Evolutionary conservation across 1,284 basidiomycete species (phyloP), one percentile per base, ranked within the genome.

Genomic region (Hemileia vastatrix): DNA sequence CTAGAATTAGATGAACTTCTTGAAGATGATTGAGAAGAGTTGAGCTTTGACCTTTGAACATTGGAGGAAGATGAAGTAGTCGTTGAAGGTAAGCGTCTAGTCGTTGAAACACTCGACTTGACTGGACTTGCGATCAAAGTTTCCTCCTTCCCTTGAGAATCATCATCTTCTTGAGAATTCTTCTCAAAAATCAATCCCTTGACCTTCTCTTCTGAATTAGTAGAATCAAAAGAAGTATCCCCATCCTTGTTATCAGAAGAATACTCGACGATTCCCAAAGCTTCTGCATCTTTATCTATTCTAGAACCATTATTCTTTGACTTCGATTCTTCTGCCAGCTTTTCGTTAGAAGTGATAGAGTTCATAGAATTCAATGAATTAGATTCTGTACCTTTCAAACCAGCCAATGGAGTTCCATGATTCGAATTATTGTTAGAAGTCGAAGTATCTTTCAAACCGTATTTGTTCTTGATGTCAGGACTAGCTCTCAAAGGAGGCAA

Each of bases 401-500:
- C 36, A 27, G 27, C 27, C 27, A 27, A 27, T 27, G 27, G 27
- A 27, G 27, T 27, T 27, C 27, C 27, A 27, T 27, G 27, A 27
- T 27, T 27, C 8, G 36, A 40, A 40, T 9, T 40, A 15, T 40
- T 40, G 8, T 9, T 9, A 15, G 36, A 40, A 15, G 36, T 11
- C 8, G 9, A 11, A 33, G 61, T 43, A 31, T 63, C 61, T 21
- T 60, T 36, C 55, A 63, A 48, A 5, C 61, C 61, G 50, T 59
- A 63, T 33, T 50, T 60, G 43, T 45, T 56, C 15, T 56, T 57
- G 24, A 63, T 56, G 6, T 62, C 56, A 43, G 61, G 61, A 47
- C 61, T 63, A 18, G 61, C 61, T 18, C 61, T 55, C 47, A 57
- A 18, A 21, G 23, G 54, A 19, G 40, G 24, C 27, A 33, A 44